phyloP scores from a whole-genome alignment of 1,284 basidiomycete species.

The Papiliotrema fonsecae region DNA sequence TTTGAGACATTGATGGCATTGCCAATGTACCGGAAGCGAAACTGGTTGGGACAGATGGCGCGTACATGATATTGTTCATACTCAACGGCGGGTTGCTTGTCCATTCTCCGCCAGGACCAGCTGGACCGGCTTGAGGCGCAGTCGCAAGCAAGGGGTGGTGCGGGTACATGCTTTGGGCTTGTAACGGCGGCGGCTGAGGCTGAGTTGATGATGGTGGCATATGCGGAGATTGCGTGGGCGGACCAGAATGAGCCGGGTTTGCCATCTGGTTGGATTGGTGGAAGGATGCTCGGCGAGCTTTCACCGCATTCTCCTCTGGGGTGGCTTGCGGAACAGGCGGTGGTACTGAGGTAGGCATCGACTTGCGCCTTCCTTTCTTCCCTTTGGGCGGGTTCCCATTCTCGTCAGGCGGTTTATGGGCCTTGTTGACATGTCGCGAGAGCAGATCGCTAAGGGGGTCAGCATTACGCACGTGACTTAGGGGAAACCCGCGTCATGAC shows the following conservation, averaged over 20 bases:
- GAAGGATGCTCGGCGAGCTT: not conserved
- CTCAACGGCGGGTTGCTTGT: not conserved
- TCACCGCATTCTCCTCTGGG: not conserved
- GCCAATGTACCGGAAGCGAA: not conserved
- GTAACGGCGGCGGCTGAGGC: conserved; percentile 16
- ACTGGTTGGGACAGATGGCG: not conserved
- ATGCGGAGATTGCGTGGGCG: not conserved
- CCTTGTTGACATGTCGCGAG: conserved; percentile 83
- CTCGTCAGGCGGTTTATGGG: conserved; percentile 61
- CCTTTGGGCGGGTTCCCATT: conserved; percentile 34
- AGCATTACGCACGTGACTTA: not conserved
- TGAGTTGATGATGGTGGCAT: not conserved
- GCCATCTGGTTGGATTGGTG: not conserved
- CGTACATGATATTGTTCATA: not conserved
- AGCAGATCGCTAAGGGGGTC: conserved; percentile 67
- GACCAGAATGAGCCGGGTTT: not conserved
- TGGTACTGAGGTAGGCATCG: conserved; percentile 12
- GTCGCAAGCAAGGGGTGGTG: conserved; percentile 35
- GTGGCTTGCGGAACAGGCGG: not conserved
- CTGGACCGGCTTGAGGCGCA: not conserved
- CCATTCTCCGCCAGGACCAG: not conserved
- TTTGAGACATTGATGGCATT: not conserved
- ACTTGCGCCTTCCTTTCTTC: conserved; percentile 36
- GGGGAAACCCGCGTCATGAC: conserved; percentile 25
- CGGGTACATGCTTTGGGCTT: conserved; percentile 41